Percentiles rank a stretch among this genome's conserved stretches.
Evolutionary conservation across 805 yeast genomes (phyloP).

Genomic region (Pichia occidentalis): DNA sequence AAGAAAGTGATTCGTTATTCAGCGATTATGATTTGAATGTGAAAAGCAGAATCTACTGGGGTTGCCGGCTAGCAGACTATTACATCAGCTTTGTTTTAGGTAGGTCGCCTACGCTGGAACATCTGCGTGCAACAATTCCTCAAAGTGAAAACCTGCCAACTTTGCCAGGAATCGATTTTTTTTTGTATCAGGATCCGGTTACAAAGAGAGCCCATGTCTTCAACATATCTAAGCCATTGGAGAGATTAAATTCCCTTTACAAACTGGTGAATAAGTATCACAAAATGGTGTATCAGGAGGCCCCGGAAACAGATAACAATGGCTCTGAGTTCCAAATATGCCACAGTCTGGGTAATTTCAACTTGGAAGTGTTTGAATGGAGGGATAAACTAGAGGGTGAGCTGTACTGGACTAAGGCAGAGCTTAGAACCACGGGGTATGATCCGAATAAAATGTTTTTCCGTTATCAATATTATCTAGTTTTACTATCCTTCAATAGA

Average conservation of each 20-base stretch:
- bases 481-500: conserved; percentile 12
- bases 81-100: conserved; percentile 54
- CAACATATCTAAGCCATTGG: conserved; percentile 5
- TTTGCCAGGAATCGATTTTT: conserved; percentile 5
- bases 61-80: conserved; percentile 57
- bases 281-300: background rate
- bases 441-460: conserved; percentile 6
- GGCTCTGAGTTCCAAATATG: background rate
- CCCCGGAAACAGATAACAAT: background rate
- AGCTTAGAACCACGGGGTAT: conserved; percentile 3
- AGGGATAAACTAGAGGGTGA: background rate
- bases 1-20: conserved; percentile 39
- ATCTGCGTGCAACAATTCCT: conserved; percentile 5
- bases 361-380: conserved; percentile 6
- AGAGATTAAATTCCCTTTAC: background rate
- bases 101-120: conserved; percentile 42
- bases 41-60: conserved; percentile 58
- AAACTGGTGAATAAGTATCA: conserved; percentile 3
- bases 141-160: conserved; percentile 4
- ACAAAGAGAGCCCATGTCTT: background rate
- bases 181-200: conserved; percentile 6
- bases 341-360: conserved; percentile 1
- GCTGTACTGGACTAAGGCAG: conserved; percentile 6
- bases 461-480: conserved; percentile 8
- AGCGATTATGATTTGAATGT: conserved; percentile 21